Percentiles rank a stretch among this genome's conserved stretches.
phyloP scores from a whole-genome alignment of 495 filamentous ascomycete genomes.

The Endocarpon pusillum region DNA sequence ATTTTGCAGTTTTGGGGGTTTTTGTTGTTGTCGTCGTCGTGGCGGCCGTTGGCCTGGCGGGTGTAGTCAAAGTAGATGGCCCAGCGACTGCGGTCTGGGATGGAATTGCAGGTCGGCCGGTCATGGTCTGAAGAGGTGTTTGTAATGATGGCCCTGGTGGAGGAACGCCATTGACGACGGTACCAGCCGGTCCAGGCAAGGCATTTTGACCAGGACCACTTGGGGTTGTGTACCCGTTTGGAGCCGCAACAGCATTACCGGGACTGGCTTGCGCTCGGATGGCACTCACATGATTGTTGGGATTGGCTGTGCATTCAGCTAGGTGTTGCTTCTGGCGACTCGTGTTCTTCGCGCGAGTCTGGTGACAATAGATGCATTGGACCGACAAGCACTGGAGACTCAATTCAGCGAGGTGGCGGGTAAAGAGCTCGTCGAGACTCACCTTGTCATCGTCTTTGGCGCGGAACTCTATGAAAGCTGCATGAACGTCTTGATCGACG shows the following conservation, averaged over 20 bases:
- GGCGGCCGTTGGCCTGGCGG: constrained; percentile 17
- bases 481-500: constrained; percentile 39
- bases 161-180: constrained; percentile 30
- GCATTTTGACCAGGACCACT: constrained; percentile 15
- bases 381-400: constrained; percentile 35
- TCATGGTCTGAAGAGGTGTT: constrained; percentile 23
- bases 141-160: constrained; percentile 28
- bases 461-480: constrained; percentile 41
- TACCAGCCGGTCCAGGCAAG: constrained; percentile 22
- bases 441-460: constrained; percentile 46
- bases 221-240: constrained; percentile 32
- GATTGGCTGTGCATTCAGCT: constrained; percentile 34
- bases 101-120: constrained; percentile 21
- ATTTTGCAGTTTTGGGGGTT: constrained; percentile 29
- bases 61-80: constrained; percentile 18
- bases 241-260: constrained; percentile 24
- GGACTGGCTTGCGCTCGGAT: constrained; percentile 20
- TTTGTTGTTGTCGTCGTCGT: constrained; percentile 15
- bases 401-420: constrained; percentile 13
- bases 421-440: constrained; percentile 17
- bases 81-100: constrained; percentile 14
- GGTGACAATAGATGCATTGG: constrained; percentile 42
- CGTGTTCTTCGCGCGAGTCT: constrained; percentile 40
- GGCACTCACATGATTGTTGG: too few relatives aligned
- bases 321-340: constrained; percentile 40